Evolutionary conservation across 73 alveolate genomes (phyloP).

Genomic region (Diophrys appendiculata): DNA sequence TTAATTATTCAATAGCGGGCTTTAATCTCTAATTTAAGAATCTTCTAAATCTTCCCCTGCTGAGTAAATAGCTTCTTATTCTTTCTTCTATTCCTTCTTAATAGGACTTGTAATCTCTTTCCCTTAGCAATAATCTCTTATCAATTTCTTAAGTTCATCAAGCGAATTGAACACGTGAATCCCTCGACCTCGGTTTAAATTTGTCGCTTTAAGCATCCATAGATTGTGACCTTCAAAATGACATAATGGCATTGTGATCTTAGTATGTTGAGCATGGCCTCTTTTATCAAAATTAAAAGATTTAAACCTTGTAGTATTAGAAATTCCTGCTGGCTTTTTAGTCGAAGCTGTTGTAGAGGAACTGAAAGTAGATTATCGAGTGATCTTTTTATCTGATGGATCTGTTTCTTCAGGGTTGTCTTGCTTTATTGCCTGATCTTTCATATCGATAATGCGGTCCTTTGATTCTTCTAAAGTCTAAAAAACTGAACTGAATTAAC

Average conservation of each 20-base stretch:
- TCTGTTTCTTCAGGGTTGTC: too few species aligned
- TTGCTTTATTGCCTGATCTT: background rate
- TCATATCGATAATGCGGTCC: background rate
- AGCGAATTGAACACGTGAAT: constrained; percentile 63
- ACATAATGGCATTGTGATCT: constrained; percentile 40
- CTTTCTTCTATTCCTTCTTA: background rate
- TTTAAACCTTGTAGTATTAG: constrained; percentile 2
- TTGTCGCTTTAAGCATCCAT: constrained; percentile 85
- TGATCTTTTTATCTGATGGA: background rate
- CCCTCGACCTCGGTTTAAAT: constrained; percentile 85
- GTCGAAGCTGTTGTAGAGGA: background rate
- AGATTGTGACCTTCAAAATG: constrained; percentile 79
- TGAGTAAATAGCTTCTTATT: too few species aligned
- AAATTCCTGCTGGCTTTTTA: background rate
- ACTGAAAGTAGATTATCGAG: background rate
- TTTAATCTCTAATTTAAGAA: background rate
- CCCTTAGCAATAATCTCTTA: constrained; percentile 64
- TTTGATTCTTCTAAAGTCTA: constrained; percentile 32
- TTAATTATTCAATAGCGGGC: background rate
- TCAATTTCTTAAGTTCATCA: constrained; percentile 50
- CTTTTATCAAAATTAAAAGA: constrained; percentile 28
- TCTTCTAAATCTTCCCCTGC: background rate
- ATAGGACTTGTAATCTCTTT: constrained; percentile 7
- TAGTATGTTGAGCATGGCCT: background rate
- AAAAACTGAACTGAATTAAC: constrained; percentile 25